Conservation (phyloP, 2,329 filamentous ascomycete genomes). For the Zopfia rhizophila region DNA sequence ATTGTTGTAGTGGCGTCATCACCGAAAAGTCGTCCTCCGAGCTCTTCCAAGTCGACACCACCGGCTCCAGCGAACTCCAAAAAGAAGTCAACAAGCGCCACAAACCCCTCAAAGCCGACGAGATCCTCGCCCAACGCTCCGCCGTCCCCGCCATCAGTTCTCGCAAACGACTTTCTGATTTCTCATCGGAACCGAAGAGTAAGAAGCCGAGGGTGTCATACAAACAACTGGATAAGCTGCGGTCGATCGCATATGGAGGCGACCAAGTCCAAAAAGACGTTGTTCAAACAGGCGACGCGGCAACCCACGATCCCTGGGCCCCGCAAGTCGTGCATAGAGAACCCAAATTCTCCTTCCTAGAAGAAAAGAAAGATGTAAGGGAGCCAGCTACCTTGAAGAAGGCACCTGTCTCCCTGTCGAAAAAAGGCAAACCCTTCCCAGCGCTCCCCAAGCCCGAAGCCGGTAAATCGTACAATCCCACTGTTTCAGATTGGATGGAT, state of each 20-base stretch:
- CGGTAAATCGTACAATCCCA: constrained; percentile 92
- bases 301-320: constrained; percentile 82
- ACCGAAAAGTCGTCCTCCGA: constrained; percentile 83
- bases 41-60: constrained; percentile 84
- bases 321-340: constrained; percentile 62
- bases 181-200: constrained; percentile 70
- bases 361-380: constrained; percentile 72
- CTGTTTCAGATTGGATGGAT: constrained; percentile 84
- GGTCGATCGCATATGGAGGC: constrained; percentile 79
- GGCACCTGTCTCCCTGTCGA: constrained; percentile 82
- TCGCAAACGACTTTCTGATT: constrained; percentile 80
- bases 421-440: constrained; percentile 80
- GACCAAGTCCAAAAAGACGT: constrained; percentile 62
- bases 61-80: constrained; percentile 73
- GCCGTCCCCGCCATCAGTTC: constrained; percentile 80
- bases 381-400: constrained; percentile 80
- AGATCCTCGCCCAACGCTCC: constrained; percentile 88
- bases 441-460: constrained; percentile 82
- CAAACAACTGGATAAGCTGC: constrained; percentile 83
- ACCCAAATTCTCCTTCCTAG: constrained; percentile 71
- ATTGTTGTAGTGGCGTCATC: constrained; percentile 75
- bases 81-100: constrained; percentile 73
- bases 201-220: constrained; percentile 88
- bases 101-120: constrained; percentile 87
- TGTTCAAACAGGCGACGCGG: constrained; percentile 66